Conservation (phyloP, 805 yeast species). For the Metschnikowia cubensis region DNA sequence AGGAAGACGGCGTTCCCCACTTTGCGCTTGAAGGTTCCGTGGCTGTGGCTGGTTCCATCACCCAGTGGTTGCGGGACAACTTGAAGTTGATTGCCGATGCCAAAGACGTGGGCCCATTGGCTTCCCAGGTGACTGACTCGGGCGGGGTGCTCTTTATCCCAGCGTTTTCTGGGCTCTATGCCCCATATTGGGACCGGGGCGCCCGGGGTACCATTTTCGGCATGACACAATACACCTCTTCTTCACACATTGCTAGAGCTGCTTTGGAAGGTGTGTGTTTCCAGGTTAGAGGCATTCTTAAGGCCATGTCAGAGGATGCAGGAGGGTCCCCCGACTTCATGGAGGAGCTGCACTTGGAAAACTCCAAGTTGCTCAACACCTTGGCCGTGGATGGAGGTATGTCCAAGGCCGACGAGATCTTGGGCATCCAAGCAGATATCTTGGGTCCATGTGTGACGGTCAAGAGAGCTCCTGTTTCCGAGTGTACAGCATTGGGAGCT, state of each 20-base stretch:
- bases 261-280: conserved; percentile 93
- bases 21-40: conserved; percentile 94
- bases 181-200: conserved; percentile 93
- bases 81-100: conserved; percentile 76
- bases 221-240: conserved; percentile 86
- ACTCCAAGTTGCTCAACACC: conserved; percentile 43
- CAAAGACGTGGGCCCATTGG: conserved; percentile 86
- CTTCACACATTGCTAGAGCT: conserved; percentile 89
- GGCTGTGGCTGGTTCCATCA: conserved; percentile 92
- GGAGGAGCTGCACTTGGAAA: conserved; percentile 49
- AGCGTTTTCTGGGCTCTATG: conserved; percentile 89
- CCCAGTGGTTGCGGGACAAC: conserved; percentile 92
- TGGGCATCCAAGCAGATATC: conserved; percentile 92
- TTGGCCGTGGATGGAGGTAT: conserved; percentile 93
- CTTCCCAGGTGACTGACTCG: conserved; percentile 71
- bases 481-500: conserved; percentile 94
- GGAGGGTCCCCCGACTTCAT: conserved; percentile 58
- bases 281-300: conserved; percentile 86
- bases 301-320: conserved; percentile 85
- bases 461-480: conserved; percentile 74
- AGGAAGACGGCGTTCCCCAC: conserved; percentile 55
- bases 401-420: conserved; percentile 85
- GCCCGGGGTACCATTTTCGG: conserved; percentile 94
- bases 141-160: conserved; percentile 96
- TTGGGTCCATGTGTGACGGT: conserved; percentile 84